Conservation (phyloP, 2,329 filamentous ascomycete genomes). For the Neurospora sp. region DNA sequence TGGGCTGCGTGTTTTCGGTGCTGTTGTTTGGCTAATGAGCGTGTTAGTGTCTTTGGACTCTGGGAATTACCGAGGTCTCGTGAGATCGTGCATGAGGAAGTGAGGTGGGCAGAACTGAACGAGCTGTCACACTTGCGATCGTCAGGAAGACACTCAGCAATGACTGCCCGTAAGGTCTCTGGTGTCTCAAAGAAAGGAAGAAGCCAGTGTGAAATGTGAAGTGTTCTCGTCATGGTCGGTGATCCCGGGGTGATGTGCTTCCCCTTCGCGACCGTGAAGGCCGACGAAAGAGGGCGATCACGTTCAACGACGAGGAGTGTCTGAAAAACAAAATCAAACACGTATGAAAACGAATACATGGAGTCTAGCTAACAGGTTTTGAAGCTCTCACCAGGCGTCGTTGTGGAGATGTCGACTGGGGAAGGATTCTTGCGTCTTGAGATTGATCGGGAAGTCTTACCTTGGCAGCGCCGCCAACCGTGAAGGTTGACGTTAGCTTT, state of each 20-base stretch:
- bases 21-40: neutral
- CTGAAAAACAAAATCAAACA: neutral
- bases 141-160: neutral
- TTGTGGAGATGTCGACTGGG: neutral
- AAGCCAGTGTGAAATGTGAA: no score
- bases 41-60: neutral
- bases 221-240: no score
- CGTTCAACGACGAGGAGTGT: neutral
- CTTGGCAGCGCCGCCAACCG: neutral
- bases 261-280: neutral
- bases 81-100: neutral
- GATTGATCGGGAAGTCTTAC: neutral
- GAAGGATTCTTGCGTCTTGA: neutral
- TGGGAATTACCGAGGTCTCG: neutral
- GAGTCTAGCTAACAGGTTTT: neutral
- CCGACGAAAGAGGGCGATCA: neutral
- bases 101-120: neutral
- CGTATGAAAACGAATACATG: neutral
- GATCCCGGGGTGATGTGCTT: neutral
- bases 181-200: no score
- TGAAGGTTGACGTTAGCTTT: neutral
- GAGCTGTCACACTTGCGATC: no score
- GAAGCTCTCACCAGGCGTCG: neutral
- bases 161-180: neutral
- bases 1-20: no score